Base-by-base conservation (phyloP, 371 early-diverging fungal genomes). In the Actinomortierella wolfii region DNA sequence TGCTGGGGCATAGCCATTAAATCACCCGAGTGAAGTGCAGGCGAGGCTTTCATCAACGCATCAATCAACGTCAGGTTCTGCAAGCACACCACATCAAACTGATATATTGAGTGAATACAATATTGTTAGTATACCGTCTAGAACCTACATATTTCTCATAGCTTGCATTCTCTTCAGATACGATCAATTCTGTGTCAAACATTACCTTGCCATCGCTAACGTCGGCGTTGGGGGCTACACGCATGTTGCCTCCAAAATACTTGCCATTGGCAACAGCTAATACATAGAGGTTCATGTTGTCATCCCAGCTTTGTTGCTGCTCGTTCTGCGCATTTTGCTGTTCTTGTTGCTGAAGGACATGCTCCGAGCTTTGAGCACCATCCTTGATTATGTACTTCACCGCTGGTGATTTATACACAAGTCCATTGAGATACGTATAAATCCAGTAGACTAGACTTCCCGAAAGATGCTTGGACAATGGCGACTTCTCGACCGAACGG, bases 231-330 rank as follows among this genome's bases (percentile, higher is more conserved):
- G 71, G 70, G 8, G 71, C 73, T 23, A 76, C 54, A 20, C 58
- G 67, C 70, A 70, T 73, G 53, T 67, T 67, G 5, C 76, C 70
- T 42, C 76, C 74, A 7, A 76, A 39, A n/a, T 67, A 76, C 1
- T 46, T 53, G 11, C 67, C 78, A 44, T 78, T 78, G n/a, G 76
- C 62, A 11, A 76, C 66, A 2, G 78, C 78, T 57, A 69, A 62
- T 34, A 68, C 64, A 39, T 70, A 64, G 13, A 77, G 61, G 0
- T 55, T 41, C 24, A 69, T 54, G 13, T 23, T 26, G n/a, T 58
- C 20, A 17, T 44, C 29, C n/a, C 25, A 34, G 34, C 34, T 34
- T 34, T 34, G 34, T 15, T 71, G 44, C 11, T 51, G 66, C 28
- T 53, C 50, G 24, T 17, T 39, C 39, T 56, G 20, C 11, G 47